phyloP scores from a whole-genome alignment of 2,329 filamentous ascomycete species.

The Cercospora citrullina region DNA sequence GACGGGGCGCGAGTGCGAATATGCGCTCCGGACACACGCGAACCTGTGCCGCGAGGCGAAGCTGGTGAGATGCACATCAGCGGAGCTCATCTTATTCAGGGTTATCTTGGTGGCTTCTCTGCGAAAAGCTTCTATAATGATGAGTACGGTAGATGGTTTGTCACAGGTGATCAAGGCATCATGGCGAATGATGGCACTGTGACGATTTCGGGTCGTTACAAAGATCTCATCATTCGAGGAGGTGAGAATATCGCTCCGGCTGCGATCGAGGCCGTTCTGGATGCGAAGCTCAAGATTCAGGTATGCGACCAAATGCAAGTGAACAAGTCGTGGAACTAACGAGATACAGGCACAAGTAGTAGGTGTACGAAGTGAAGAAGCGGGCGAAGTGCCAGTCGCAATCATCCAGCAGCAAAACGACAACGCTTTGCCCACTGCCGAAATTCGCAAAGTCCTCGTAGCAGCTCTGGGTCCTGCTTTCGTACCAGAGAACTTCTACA shows the following conservation, averaged over 20 bases:
- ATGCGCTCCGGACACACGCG: slow-evolving; percentile 12
- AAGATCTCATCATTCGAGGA: slow-evolving; percentile 24
- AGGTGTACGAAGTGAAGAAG: slow-evolving; percentile 19
- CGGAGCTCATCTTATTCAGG: slow-evolving; percentile 13
- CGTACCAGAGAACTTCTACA: slow-evolving; percentile 20
- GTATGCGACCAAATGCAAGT: not conserved
- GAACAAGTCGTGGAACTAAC: not conserved
- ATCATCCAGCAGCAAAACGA: slow-evolving; percentile 13
- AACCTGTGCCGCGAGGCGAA: slow-evolving; percentile 17
- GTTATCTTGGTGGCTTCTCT: slow-evolving; percentile 11
- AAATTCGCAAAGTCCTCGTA: slow-evolving; percentile 9
- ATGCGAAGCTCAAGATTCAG: not conserved
- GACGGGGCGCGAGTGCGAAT: slow-evolving; percentile 5
- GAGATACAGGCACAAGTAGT: slow-evolving; percentile 21
- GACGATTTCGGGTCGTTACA: slow-evolving; percentile 19
- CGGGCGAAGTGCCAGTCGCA: slow-evolving; percentile 27
- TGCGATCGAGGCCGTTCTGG: slow-evolving; percentile 16
- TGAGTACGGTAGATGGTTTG: slow-evolving; percentile 15
- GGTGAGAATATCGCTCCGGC: slow-evolving; percentile 22
- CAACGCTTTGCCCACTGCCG: not conserved
- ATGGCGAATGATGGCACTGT: slow-evolving; percentile 16
- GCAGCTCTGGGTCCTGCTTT: slow-evolving; percentile 15
- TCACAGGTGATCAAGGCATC: slow-evolving; percentile 21
- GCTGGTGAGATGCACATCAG: slow-evolving; percentile 19
- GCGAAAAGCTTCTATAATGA: slow-evolving; percentile 17